Percentiles rank a stretch among this genome's conserved stretches.
phyloP scores from a whole-genome alignment of 805 yeast genomes.

The Cyberlindnera subsufficiens region DNA sequence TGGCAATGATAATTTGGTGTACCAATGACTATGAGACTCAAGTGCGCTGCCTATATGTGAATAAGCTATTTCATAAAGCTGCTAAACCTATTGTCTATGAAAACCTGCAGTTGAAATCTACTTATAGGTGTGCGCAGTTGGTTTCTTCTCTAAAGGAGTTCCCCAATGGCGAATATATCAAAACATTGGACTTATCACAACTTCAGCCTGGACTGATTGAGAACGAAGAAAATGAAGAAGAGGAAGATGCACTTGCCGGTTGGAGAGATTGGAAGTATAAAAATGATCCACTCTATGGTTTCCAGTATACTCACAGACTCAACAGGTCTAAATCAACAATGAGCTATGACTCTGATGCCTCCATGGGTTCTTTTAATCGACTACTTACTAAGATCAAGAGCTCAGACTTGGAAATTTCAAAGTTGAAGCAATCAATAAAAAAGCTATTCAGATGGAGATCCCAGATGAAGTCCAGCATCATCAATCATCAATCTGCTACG shows the following conservation, averaged over 20 bases:
- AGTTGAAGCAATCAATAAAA: slow-evolving; percentile 4
- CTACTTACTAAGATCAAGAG: slow-evolving; percentile 6
- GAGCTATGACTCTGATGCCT: slow-evolving; percentile 16
- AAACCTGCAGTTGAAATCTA: slow-evolving; percentile 52
- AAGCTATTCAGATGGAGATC: slow-evolving; percentile 4
- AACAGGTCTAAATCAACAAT: slow-evolving; percentile 20
- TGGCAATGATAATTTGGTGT: slow-evolving; percentile 22
- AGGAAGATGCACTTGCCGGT: slow-evolving; percentile 52
- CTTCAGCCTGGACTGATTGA: slow-evolving; percentile 33
- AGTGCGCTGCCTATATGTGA: slow-evolving; percentile 44
- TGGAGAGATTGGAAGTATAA: slow-evolving; percentile 92
- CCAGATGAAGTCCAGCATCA: too few relatives aligned
- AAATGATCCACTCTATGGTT: slow-evolving; percentile 59
- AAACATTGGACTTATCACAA: slow-evolving; percentile 51
- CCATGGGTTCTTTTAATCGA: slow-evolving; percentile 13
- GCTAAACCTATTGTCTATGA: slow-evolving; percentile 52
- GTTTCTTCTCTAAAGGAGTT: slow-evolving; percentile 58
- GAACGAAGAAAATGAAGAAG: slow-evolving; percentile 10
- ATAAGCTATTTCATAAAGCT: slow-evolving; percentile 42
- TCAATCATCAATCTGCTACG: too few relatives aligned
- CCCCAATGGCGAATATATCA: slow-evolving; percentile 51
- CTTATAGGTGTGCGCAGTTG: slow-evolving; percentile 78
- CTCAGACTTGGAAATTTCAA: slow-evolving; percentile 3
- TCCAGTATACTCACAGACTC: slow-evolving; percentile 25
- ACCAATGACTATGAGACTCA: slow-evolving; percentile 33